Percentiles rank a stretch among this genome's conserved stretches.
Evolutionary conservation across 371 early-diverging fungal species (phyloP).

Genomic region (Actinomortierella wolfii): DNA sequence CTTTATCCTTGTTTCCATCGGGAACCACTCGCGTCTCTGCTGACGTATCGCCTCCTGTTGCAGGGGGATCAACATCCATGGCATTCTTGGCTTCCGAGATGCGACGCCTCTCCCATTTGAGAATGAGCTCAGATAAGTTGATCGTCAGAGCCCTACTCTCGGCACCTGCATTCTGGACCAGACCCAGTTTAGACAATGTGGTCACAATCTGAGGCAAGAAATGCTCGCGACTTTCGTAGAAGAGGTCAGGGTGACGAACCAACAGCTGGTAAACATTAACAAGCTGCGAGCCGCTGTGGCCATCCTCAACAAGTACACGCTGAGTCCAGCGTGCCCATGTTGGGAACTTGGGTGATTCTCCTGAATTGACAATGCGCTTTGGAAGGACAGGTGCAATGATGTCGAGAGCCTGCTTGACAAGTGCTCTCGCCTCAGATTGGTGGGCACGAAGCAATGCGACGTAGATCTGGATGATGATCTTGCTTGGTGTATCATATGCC

Average conservation of each 20-base stretch:
- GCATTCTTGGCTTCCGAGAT: conserved; percentile 45
- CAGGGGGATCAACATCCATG: conserved; percentile 38
- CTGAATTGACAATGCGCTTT: conserved; percentile 64
- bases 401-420: conserved; percentile 95
- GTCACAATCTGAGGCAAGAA: conserved; percentile 90
- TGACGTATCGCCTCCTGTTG: conserved; percentile 19
- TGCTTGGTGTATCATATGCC: conserved; percentile 90
- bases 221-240: conserved; percentile 86
- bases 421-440: conserved; percentile 77
- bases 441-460: conserved; percentile 88
- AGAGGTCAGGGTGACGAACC: conserved; percentile 87
- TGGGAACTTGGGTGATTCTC: conserved; percentile 61
- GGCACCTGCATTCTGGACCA: conserved; percentile 81
- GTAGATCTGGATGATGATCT: conserved; percentile 90
- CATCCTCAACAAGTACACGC: conserved; percentile 89
- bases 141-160: conserved; percentile 89
- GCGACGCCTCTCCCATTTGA: conserved; percentile 85
- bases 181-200: conserved; percentile 83
- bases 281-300: conserved; percentile 85
- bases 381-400: conserved; percentile 90
- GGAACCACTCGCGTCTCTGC: conserved; percentile 16
- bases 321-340: conserved; percentile 90
- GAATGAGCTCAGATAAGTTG: conserved; percentile 88
- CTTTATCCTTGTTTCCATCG: neutral
- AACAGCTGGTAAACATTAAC: conserved; percentile 90